A percentile compares a stretch with the other conserved stretches of the same genome.
Conservation (phyloP, 495 filamentous ascomycete species). For the Mytilinidion resinicola region DNA sequence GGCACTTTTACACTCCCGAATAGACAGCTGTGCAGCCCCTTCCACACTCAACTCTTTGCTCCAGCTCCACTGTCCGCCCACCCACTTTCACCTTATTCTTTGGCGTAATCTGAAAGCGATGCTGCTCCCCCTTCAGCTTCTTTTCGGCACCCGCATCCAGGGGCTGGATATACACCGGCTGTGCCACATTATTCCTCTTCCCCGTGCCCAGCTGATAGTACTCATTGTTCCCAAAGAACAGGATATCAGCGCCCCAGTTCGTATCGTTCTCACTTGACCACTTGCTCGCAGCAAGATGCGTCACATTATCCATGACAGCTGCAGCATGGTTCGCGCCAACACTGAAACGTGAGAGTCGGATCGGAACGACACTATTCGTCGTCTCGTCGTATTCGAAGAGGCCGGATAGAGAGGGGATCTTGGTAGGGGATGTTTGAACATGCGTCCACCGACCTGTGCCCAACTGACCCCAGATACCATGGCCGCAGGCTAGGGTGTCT, state of each 20-base stretch:
- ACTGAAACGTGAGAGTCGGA: conserved; percentile 62
- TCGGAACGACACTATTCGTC: conserved; percentile 60
- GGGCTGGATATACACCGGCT: conserved; percentile 72
- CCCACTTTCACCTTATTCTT: conserved; percentile 58
- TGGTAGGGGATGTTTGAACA: conserved; percentile 66
- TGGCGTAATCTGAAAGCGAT: conserved; percentile 84
- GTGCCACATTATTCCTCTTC: conserved; percentile 68
- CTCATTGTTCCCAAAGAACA: conserved; percentile 96
- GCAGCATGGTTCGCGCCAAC: conserved; percentile 73
- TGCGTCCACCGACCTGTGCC: conserved; percentile 91
- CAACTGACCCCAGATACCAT: conserved; percentile 74
- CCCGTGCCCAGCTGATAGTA: conserved; percentile 88
- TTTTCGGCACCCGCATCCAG: conserved; percentile 51
- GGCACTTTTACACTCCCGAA: conserved; percentile 30
- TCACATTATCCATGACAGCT: conserved; percentile 74
- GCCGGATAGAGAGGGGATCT: conserved; percentile 75
- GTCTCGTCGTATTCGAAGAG: conserved; percentile 81
- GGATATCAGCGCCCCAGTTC: conserved; percentile 75
- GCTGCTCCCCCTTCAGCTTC: conserved; percentile 49
- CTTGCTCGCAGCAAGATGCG: conserved; percentile 44
- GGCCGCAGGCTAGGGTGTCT: conserved; percentile 81
- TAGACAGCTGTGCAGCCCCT: conserved; percentile 80
- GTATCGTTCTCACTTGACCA: conserved; percentile 51
- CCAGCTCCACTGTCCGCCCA: conserved; percentile 61
- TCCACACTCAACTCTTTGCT: conserved; percentile 87